These are phyloP conservation scores for Solanum chilense DNA, from an alignment of 257 asterid genomes.

Conservation along the genomic window DNA sequence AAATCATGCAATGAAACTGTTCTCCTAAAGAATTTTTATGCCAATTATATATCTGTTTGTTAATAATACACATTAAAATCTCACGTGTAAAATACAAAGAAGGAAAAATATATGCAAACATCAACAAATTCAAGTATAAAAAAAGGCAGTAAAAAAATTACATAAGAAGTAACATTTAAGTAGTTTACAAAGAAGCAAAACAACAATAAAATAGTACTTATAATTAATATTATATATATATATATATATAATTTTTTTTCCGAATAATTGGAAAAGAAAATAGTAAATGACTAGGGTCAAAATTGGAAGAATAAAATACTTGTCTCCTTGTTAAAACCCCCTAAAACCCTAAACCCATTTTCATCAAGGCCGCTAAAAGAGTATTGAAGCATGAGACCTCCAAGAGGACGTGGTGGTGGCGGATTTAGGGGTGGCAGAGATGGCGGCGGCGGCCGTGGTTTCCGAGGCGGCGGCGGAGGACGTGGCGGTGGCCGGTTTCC, in stretches of 20 bases:
- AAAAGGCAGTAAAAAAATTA: too few species aligned
- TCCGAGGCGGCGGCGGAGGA: conserved; percentile 28
- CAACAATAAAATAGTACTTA: too few species aligned
- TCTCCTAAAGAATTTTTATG: neutral
- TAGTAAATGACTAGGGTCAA: neutral
- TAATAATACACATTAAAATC: neutral
- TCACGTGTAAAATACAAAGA: neutral
- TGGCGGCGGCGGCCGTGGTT: conserved; percentile 45
- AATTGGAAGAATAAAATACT: neutral
- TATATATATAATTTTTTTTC: too few species aligned
- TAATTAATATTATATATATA: too few species aligned
- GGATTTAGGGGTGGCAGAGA: conserved; percentile 69
- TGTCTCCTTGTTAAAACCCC: neutral
- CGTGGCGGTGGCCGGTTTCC: conserved; percentile 36
- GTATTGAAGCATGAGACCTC: conserved; percentile 55
- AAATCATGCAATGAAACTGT: neutral
- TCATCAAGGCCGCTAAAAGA: neutral
- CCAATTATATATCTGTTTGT: neutral
- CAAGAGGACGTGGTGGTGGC: conserved; percentile 88
- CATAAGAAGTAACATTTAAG: too few species aligned
- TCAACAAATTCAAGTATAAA: too few species aligned
- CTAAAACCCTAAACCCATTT: conserved; percentile 16
- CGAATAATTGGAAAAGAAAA: neutral
- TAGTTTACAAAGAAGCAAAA: too few species aligned
- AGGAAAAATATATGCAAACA: too few species aligned